phyloP scores from a whole-genome alignment of 495 filamentous ascomycete species.

The Immersiella caudata region DNA sequence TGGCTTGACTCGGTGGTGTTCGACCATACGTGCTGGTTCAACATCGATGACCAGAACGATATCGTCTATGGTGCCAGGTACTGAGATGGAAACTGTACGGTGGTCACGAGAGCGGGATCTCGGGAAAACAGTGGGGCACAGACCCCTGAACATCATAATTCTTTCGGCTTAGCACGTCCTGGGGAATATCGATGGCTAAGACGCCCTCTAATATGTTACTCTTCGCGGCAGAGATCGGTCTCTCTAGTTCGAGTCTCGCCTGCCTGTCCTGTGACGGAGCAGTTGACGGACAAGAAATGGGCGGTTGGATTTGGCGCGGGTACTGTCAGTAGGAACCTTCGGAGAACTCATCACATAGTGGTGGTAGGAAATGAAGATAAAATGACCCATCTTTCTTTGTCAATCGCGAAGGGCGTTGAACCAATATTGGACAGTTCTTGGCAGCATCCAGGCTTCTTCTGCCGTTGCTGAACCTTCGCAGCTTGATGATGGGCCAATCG shows the following conservation, averaged over 20 bases:
- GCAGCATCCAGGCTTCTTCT: background rate
- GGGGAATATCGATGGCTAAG: background rate
- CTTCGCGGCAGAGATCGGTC: background rate
- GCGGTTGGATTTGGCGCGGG: no score
- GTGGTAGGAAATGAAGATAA: background rate
- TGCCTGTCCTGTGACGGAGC: background rate
- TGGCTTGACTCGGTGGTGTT: slow-evolving; percentile 37
- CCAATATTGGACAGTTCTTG: background rate
- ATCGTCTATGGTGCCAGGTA: background rate
- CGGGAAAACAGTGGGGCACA: background rate
- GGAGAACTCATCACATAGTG: background rate
- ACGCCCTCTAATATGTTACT: background rate
- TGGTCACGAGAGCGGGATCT: background rate
- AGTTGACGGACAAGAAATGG: no score
- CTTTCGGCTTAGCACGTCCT: background rate
- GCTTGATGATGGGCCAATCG: slow-evolving; percentile 12
- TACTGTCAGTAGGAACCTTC: background rate
- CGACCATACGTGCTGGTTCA: slow-evolving; percentile 31
- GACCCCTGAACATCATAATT: no score
- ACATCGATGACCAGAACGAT: background rate
- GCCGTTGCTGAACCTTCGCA: background rate
- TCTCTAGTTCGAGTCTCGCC: background rate
- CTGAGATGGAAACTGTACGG: background rate
- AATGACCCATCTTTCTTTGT: background rate
- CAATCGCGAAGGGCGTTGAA: background rate